These are phyloP conservation scores for Wickerhamomyces mucosus DNA, from an alignment of 805 yeast species.

Conservation along the genomic window DNA sequence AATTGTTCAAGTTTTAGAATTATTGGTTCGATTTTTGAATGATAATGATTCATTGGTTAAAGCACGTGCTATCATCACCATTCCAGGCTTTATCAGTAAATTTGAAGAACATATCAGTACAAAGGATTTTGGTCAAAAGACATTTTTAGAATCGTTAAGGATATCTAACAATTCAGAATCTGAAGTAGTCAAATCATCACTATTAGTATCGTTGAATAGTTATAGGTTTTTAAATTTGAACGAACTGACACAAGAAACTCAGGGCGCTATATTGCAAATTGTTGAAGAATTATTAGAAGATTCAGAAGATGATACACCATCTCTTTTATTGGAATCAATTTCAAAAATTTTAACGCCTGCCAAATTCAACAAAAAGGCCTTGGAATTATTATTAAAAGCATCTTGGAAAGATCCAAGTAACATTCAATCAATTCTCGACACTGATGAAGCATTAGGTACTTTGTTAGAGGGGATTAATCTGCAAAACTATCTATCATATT, in stretches of 20 bases:
- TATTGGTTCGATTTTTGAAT: slow-evolving; percentile 6
- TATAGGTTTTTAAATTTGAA: slow-evolving; percentile 29
- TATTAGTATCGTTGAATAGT: slow-evolving; percentile 43
- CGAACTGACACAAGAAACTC: slow-evolving; percentile 14
- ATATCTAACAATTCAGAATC: slow-evolving; percentile 21
- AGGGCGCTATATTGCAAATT: slow-evolving; percentile 20
- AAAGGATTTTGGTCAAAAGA: slow-evolving; percentile 22
- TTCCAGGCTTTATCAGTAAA: slow-evolving; percentile 51
- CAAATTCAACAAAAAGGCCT: slow-evolving; percentile 22
- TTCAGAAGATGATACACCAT: slow-evolving; percentile 73
- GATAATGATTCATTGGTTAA: slow-evolving; percentile 29
- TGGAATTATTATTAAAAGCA: slow-evolving; percentile 50
- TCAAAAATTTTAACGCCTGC: slow-evolving; percentile 45
- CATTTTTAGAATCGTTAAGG: slow-evolving; percentile 15
- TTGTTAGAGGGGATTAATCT: slow-evolving; percentile 40
- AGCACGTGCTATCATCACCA: slow-evolving; percentile 37
- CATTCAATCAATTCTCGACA: slow-evolving; percentile 54
- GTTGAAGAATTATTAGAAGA: slow-evolving; percentile 34
- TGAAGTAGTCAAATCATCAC: slow-evolving; percentile 22
- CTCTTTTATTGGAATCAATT: slow-evolving; percentile 64
- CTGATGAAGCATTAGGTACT: slow-evolving; percentile 58
- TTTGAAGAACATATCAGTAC: slow-evolving; percentile 26
- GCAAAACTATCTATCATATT: slow-evolving; percentile 35
- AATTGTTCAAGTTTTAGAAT: slow-evolving; percentile 6
- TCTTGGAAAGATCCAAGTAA: slow-evolving; percentile 71